Conservation (phyloP, 352 stramenopile genomes). For the Globisporangium radiosum region DNA sequence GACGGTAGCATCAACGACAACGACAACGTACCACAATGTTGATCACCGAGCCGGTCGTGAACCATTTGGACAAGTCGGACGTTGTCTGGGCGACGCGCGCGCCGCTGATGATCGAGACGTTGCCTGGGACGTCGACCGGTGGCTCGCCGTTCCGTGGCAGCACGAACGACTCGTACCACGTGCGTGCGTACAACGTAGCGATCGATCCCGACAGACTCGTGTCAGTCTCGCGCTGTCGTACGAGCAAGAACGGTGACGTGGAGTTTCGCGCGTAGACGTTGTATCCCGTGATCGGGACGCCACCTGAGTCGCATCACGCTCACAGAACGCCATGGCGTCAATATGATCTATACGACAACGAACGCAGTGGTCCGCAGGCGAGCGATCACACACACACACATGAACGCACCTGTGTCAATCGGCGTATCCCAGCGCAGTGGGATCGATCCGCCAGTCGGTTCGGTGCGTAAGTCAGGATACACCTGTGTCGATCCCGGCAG, state of each 20-base stretch:
- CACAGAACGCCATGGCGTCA: background rate
- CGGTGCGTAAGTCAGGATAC: conserved; percentile 8
- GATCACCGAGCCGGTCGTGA: conserved; percentile 31
- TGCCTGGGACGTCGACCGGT: conserved; percentile 16
- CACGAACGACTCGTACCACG: conserved; percentile 47
- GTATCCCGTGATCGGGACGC: conserved; percentile 28
- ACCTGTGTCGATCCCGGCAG: conserved; percentile 30
- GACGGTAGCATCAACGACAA: background rate
- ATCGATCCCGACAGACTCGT: conserved; percentile 13
- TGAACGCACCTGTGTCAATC: conserved; percentile 32
- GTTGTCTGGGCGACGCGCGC: conserved; percentile 28
- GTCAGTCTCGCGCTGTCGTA: conserved; percentile 7
- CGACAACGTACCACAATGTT: conserved; percentile 17
- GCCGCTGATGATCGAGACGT: conserved; percentile 28
- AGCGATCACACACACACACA: background rate
- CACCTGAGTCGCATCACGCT: conserved; percentile 13
- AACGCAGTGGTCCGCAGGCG: background rate
- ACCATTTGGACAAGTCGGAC: conserved; percentile 23
- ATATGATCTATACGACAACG: background rate
- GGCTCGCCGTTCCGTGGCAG: conserved; percentile 28
- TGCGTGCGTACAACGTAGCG: conserved; percentile 26
- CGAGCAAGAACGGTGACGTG: conserved; percentile 23
- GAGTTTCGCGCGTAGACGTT: conserved; percentile 25
- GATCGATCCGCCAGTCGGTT: conserved; percentile 46
- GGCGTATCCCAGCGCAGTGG: conserved; percentile 39